Base-by-base conservation (phyloP, 2,329 filamentous ascomycete species). In the Hysterium pulicare region DNA sequence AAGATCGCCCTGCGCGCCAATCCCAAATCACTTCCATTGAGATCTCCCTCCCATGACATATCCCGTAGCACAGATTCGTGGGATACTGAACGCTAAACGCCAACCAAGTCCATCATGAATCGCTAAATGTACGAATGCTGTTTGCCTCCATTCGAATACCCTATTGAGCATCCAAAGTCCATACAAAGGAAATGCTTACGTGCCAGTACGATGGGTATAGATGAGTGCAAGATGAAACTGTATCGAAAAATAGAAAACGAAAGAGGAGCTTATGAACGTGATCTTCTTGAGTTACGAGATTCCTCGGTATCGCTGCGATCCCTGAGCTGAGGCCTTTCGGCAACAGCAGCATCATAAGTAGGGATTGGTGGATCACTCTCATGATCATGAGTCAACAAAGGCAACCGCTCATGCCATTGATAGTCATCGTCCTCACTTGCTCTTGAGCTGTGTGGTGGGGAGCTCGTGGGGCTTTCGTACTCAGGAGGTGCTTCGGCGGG, bases 291-390 rank as follows among this genome's bases (percentile, higher is more conserved):
- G 10, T 44, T 46, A 10, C 44, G 52, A 28, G 53, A 55, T 5
- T 36, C 53, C 36, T 53, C 36, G 4, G 54, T 58, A 32, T 40
- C 54, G 23, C 53, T 54, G 9, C 54, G 46, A 11, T 54, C 42
- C n/a, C 54, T 44, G 15, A 55, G 45, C 5, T 50, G 52, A 8
- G 59, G 55, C 32, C 54, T 46, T 89, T 94, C 61, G 84, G 96
- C 63, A 74, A 90, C 75, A 2, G 87, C 88, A 46, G 87, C 87
- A 62, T 83, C 87, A 61, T 94, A 94, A 56, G 81, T 90, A 2
- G 88, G 88, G 49, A 93, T 90, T 0, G 88, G 87, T 19, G 87
- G 84, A 67, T 50, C 48, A 9, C 44, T 28, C n/a, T 38, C 49
- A 42, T 38, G 41, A 39, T 32, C 45, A 47, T 45, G 45, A 31